These are phyloP conservation scores for Candida taoyuanica DNA, from an alignment of 805 yeast species.

Conservation along the genomic window DNA sequence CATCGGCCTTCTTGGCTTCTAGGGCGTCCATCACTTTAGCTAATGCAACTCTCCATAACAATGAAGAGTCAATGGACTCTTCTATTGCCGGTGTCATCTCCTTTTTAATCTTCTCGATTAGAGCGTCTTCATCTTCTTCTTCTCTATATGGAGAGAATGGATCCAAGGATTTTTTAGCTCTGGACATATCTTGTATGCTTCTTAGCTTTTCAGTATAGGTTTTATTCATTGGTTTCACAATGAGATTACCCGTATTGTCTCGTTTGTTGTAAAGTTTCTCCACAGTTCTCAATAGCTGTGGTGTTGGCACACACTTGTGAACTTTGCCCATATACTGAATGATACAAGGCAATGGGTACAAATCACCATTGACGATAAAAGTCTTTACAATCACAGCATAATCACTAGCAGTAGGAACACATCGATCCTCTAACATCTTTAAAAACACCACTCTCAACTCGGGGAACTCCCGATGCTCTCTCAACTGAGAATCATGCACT, in stretches of 20 bases:
- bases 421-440: slow-evolving; percentile 24
- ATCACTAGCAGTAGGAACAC: slow-evolving; percentile 19
- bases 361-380: slow-evolving; percentile 15
- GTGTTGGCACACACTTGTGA: slow-evolving; percentile 15
- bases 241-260: not conserved
- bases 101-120: not conserved
- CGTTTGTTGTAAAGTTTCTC: slow-evolving; percentile 1
- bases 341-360: slow-evolving; percentile 19
- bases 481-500: not conserved
- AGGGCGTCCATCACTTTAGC: slow-evolving; percentile 10
- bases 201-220: slow-evolving; percentile 1
- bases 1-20: slow-evolving; percentile 8
- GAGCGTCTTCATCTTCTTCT: not conserved
- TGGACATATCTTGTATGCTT: not conserved
- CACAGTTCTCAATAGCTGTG: slow-evolving; percentile 4
- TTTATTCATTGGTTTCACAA: not conserved
- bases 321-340: slow-evolving; percentile 21
- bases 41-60: slow-evolving; percentile 14
- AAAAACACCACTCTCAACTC: slow-evolving; percentile 21
- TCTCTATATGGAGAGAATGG: slow-evolving; percentile 10
- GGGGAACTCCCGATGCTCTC: slow-evolving; percentile 10
- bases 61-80: slow-evolving; percentile 2
- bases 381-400: slow-evolving; percentile 19
- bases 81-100: not conserved
- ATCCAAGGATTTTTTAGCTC: slow-evolving; percentile 9